Evolutionary conservation across 441 rosid genomes (phyloP).

Genomic region (Corymbia citriodora): DNA sequence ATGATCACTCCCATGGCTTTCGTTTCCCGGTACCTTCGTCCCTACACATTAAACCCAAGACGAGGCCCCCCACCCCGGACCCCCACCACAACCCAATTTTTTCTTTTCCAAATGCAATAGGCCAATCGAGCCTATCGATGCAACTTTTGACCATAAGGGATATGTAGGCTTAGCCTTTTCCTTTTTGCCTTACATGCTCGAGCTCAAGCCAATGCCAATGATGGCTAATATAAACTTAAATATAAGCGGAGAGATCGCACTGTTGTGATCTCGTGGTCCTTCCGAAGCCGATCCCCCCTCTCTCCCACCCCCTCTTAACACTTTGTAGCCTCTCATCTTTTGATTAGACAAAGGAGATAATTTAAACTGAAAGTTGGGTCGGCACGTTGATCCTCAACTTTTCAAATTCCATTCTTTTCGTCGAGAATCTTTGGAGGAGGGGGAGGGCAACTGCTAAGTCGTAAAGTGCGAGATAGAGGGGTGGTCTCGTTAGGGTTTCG

Average conservation of each 20-base stretch:
- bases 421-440: background rate
- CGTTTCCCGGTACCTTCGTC: background rate
- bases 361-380: background rate
- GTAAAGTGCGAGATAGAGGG: background rate
- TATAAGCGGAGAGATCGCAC: constrained; percentile 29
- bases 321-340: background rate
- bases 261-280: constrained; percentile 60
- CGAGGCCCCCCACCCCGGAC: background rate
- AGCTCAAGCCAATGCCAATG: background rate
- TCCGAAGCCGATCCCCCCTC: background rate
- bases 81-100: background rate
- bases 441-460: background rate
- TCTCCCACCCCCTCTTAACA: background rate
- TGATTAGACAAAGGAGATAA: background rate
- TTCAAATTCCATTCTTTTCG: background rate
- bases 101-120: background rate
- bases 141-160: background rate
- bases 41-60: background rate
- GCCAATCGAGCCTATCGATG: background rate
- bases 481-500: background rate
- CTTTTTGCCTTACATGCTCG: background rate
- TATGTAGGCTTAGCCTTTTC: background rate
- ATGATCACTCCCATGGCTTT: background rate
- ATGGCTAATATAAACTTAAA: background rate
- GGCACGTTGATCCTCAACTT: background rate